Evolutionary conservation across 1,284 basidiomycete species (phyloP).

Genomic region (Apiotrichum brassicae): DNA sequence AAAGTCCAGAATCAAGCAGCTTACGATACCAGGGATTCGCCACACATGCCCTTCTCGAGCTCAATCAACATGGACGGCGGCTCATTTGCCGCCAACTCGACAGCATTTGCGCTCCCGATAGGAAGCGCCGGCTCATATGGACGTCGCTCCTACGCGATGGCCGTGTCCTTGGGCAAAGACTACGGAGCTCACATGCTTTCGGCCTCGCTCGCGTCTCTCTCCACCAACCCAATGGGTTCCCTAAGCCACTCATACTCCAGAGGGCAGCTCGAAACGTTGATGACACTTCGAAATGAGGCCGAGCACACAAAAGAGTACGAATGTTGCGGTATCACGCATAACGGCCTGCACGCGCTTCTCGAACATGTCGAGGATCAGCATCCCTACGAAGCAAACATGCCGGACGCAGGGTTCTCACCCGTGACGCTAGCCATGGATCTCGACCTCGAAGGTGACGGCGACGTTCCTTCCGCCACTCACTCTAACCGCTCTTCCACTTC

Average conservation of each 20-base stretch:
- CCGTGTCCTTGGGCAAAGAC: slow-evolving; percentile 22
- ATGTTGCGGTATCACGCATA: slow-evolving; percentile 35
- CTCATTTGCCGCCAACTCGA: slow-evolving; percentile 30
- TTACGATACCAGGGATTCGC: slow-evolving; percentile 28
- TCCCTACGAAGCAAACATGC: slow-evolving; percentile 33
- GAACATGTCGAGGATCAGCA: slow-evolving; percentile 45
- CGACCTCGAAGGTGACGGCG: slow-evolving; percentile 26
- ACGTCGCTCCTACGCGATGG: slow-evolving; percentile 40
- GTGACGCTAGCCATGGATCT: slow-evolving; percentile 41
- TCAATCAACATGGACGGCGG: slow-evolving; percentile 42
- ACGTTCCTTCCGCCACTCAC: slow-evolving; percentile 18
- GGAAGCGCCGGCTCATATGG: slow-evolving; percentile 20
- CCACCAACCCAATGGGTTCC: slow-evolving; percentile 21
- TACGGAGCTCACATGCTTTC: slow-evolving; percentile 25
- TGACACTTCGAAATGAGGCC: slow-evolving; percentile 31
- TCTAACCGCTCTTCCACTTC: slow-evolving; percentile 33
- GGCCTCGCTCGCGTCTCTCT: slow-evolving; percentile 38
- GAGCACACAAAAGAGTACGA: slow-evolving; percentile 39
- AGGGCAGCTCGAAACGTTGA: slow-evolving; percentile 34
- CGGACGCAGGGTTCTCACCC: slow-evolving; percentile 32
- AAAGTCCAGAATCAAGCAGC: neutral
- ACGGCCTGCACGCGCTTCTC: slow-evolving; percentile 37
- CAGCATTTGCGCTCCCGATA: slow-evolving; percentile 30
- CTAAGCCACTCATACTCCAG: slow-evolving; percentile 33
- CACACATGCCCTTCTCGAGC: slow-evolving; percentile 30